Evolutionary conservation across 495 filamentous ascomycete genomes (phyloP).

Genomic region (Pyrenula massariospora): DNA sequence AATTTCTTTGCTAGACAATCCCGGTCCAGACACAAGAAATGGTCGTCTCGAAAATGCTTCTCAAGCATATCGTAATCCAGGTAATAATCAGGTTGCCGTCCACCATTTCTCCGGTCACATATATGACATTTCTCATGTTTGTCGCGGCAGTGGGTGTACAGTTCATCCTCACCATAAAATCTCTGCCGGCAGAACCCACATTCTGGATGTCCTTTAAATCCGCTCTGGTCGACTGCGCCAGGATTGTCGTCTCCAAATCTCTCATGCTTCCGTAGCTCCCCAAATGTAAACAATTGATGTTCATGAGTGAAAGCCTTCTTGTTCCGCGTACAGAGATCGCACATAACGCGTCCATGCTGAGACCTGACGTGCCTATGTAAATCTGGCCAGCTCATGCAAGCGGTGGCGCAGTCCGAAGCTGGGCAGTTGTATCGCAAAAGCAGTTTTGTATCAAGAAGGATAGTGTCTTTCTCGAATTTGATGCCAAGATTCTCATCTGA

Average conservation of each 20-base stretch:
- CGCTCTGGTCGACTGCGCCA: conserved; percentile 82
- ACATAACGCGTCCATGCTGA: conserved; percentile 80
- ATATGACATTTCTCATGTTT: conserved; percentile 92
- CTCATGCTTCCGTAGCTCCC: conserved; percentile 77
- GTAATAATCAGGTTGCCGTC: conserved; percentile 76
- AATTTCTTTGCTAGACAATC: conserved; percentile 97
- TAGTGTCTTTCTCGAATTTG: conserved; percentile 73
- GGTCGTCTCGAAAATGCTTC: conserved; percentile 73
- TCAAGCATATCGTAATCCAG: conserved; percentile 75
- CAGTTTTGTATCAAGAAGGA: conserved; percentile 75
- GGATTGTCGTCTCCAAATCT: conserved; percentile 83
- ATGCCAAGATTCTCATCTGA: conserved; percentile 80
- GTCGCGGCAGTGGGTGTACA: conserved; percentile 83
- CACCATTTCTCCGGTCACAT: conserved; percentile 64
- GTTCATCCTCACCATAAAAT: conserved; percentile 93
- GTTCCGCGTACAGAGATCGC: conserved; percentile 84
- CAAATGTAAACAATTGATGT: conserved; percentile 81
- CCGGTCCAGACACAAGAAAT: conserved; percentile 72
- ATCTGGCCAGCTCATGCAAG: conserved; percentile 87
- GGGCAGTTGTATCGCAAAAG: conserved; percentile 95
- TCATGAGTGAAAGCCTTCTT: conserved; percentile 99
- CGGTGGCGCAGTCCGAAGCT: conserved; percentile 70
- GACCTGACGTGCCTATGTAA: conserved; percentile 80
- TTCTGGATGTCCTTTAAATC: conserved; percentile 91
- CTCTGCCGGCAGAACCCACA: conserved; percentile 85